Evolutionary conservation across 306 rosid species (phyloP), one percentile per base, ranked within the genome.

Genomic region (Quercus parvula): DNA sequence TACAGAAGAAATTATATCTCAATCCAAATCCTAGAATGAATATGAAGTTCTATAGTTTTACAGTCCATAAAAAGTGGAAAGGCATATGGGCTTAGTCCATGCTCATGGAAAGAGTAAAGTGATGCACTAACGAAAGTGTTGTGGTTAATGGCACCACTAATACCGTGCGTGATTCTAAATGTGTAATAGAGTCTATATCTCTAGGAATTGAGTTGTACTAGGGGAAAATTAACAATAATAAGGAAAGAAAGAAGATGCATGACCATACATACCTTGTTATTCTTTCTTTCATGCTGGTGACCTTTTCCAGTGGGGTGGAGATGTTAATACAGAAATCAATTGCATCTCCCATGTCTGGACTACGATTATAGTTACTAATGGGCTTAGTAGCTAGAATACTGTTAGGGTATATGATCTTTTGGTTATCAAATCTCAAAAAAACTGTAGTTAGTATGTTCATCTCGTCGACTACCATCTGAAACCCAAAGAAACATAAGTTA

Each of bases 381-480:
- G 86, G 77, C 81, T 78, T 86, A 33, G 84, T 71, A 2, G 87
- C 68, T n/a, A 86, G 85, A 77, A 84, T 73, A 59, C 80, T 78
- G 66, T 78, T 83, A 14, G 87, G 87, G 74, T 69, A 86, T 46
- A 73, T 72, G 67, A 86, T 64, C 86, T 84, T 86, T 57, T 78
- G 81, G 82, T 86, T 76, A 75, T 86, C 90, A 69, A 57, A 55
- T 79, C 80, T 86, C 83, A 86, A 69, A 76, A 86, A 86, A 59
- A 86, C 58, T 67, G 89, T 83, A 6, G 89, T 83, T 75, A 86
- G 70, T 75, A 86, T 75, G 52, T 83, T 86, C 87, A 86, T 86
- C 75, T 86, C 87, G 4, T 86, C 87, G 5, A 84, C 90, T 64
- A 86, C 58, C 85, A 86, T 81, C 90, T 86, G 87, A 11, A 67